Evolutionary conservation across 2,329 filamentous ascomycete species (phyloP).

Genomic region (Emmonsia crescens): DNA sequence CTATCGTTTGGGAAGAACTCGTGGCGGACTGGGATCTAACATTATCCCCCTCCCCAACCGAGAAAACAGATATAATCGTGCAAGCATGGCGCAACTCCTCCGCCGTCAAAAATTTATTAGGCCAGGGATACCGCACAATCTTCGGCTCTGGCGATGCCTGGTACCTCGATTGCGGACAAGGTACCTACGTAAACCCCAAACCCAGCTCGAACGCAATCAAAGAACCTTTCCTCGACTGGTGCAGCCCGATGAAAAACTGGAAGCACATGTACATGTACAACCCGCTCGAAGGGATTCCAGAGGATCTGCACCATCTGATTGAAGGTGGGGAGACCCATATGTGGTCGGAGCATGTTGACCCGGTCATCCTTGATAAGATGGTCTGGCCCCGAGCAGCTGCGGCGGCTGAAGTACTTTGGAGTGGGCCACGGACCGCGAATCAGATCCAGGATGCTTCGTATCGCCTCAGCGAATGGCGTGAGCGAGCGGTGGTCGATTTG

Average conservation of each 20-base stretch:
- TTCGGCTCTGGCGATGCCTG: constrained; percentile 23
- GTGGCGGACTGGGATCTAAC: constrained; percentile 66
- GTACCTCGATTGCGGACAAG: constrained; percentile 26
- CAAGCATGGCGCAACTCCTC: constrained; percentile 57
- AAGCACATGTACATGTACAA: constrained; percentile 70
- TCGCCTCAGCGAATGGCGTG: constrained; percentile 62
- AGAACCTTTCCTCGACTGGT: constrained; percentile 18
- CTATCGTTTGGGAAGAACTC: constrained; percentile 85
- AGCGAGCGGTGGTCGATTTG: constrained; percentile 54
- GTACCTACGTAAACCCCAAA: constrained; percentile 25
- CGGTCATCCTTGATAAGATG: constrained; percentile 61
- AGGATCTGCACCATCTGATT: constrained; percentile 53
- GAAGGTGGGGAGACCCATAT: constrained; percentile 72
- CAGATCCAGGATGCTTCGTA: constrained; percentile 50
- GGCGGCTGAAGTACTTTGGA: constrained; percentile 72
- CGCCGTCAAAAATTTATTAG: constrained; percentile 18
- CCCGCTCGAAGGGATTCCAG: constrained; percentile 54
- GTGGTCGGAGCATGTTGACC: constrained; percentile 71
- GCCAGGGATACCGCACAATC: constrained; percentile 22
- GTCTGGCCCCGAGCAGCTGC: constrained; percentile 69
- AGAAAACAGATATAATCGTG: constrained; percentile 49
- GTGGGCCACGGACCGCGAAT: constrained; percentile 38
- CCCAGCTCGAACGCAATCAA: constrained; percentile 7
- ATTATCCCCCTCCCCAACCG: constrained; percentile 41
- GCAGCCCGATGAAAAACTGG: constrained; percentile 66